Evolutionary conservation across 2,329 filamentous ascomycete genomes (phyloP).

Genomic region (Cladophialophora yegresii): DNA sequence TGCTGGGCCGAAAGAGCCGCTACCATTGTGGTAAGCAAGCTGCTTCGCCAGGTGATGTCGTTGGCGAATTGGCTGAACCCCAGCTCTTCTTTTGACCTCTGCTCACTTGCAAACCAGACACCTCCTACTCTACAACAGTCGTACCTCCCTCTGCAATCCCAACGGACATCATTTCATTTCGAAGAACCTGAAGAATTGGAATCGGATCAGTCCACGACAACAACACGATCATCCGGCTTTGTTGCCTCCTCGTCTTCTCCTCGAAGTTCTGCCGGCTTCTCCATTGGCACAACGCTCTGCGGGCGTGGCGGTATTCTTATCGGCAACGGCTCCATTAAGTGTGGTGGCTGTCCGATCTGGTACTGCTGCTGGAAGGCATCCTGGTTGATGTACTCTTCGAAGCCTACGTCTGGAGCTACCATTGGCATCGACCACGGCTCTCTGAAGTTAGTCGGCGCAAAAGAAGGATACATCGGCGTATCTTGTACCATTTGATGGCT

Average conservation of each 20-base stretch:
- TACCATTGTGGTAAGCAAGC: not conserved
- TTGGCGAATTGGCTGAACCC: not conserved
- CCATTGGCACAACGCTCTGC: conserved; percentile 17
- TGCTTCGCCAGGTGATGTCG: not conserved
- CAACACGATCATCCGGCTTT: conserved; percentile 8
- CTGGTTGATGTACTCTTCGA: conserved; percentile 9
- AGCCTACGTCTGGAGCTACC: conserved; percentile 1
- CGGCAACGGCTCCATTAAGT: conserved; percentile 2
- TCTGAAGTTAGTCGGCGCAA: conserved; percentile 10
- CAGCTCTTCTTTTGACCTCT: not conserved
- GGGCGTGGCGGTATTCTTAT: conserved; percentile 15
- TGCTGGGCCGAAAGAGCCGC: not conserved
- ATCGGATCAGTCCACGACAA: conserved; percentile 15
- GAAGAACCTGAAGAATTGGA: not conserved
- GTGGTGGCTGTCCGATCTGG: not conserved
- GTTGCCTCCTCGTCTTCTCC: not conserved
- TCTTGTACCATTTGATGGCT: conserved; percentile 8
- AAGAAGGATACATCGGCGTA: conserved; percentile 11
- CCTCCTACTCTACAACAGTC: not conserved
- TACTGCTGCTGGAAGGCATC: conserved; percentile 1
- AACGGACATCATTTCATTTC: not conserved
- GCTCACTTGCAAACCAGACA: not conserved
- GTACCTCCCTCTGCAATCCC: not conserved
- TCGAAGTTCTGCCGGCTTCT: not conserved
- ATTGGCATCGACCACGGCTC: conserved; percentile 11